phyloP scores from a whole-genome alignment of 2,329 filamentous ascomycete species.

The Botrytis tulipae region DNA sequence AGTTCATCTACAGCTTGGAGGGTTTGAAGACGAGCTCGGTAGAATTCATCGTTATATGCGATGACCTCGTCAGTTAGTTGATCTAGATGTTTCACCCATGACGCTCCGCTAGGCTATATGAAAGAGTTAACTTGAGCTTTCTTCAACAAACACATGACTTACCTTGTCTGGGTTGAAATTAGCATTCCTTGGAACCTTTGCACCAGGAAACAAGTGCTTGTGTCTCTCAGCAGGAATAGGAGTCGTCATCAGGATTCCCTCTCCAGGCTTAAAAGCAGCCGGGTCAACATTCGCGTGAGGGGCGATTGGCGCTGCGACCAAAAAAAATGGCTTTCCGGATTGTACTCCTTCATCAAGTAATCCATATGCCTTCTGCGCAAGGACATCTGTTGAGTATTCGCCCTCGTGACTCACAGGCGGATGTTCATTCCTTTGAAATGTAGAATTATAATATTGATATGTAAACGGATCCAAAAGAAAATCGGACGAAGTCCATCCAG shows the following conservation, averaged over 20 bases:
- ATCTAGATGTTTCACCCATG: slow-evolving; percentile 47
- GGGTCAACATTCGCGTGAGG: slow-evolving; percentile 57
- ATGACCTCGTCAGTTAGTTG: slow-evolving; percentile 45
- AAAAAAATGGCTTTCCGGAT: slow-evolving; percentile 60
- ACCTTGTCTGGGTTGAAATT: slow-evolving; percentile 66
- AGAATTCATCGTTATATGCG: slow-evolving; percentile 51
- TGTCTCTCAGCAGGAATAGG: slow-evolving; percentile 62
- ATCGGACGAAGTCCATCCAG: slow-evolving; percentile 58
- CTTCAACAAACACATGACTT: slow-evolving; percentile 26
- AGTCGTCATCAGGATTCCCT: slow-evolving; percentile 41
- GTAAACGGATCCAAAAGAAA: slow-evolving; percentile 65
- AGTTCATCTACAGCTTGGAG: slow-evolving; percentile 57
- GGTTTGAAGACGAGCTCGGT: slow-evolving; percentile 50
- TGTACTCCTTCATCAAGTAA: slow-evolving; percentile 61
- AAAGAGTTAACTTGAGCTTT: not conserved
- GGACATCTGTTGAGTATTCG: slow-evolving; percentile 50
- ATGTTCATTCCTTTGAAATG: slow-evolving; percentile 59
- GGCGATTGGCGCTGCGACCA: slow-evolving; percentile 63
- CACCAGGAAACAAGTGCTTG: slow-evolving; percentile 58
- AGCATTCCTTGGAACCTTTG: slow-evolving; percentile 57
- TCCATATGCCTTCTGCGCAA: slow-evolving; percentile 56
- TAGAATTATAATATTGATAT: slow-evolving; percentile 66
- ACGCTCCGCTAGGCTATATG: slow-evolving; percentile 45
- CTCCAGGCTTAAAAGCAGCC: slow-evolving; percentile 8
- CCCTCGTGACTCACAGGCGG: slow-evolving; percentile 55